Evolutionary conservation across 2,329 filamentous ascomycete species (phyloP), one percentile per base, ranked within the genome.

Genomic region (Peltaster fructicola): DNA sequence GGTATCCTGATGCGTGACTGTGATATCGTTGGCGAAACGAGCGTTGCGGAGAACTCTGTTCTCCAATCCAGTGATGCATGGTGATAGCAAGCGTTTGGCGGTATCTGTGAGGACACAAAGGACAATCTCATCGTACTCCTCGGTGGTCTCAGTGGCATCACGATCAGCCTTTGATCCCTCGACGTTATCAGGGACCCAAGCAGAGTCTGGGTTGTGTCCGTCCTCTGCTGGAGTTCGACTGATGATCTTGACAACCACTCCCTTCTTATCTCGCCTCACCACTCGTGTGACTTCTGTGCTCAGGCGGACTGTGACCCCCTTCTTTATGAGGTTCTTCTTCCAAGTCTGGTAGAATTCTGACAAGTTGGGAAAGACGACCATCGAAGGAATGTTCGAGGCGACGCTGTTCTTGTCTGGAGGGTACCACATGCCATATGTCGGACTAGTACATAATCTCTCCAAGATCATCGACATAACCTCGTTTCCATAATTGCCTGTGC

Each of bases 401-500:
- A 61, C 47, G 27, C 53, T 61, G 22, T 44, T 40, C 37, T 57
- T 54, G 36, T 61, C 58, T 7, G 51, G 46, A 2, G 61, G 56
- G 35, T 64, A 66, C 63, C 63, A 68, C 61, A 68, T 65, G 21
- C 63, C 63, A 30, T 65, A 65, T 2, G 63, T 67, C 0, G 62
- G 61, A 34, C 56, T 61, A 2, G 57, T 61, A 36, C 49, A 56
- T 1, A 62, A 44, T 7, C 58, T 37, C 34, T 62, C 58, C 8
- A 81, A 54, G 16, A 81, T 69, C 13, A 73, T 71, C 20, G 63
- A 65, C 0, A 74, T 68, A 0, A 81, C 73, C 33, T 78, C 68
- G 0, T 73, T 67, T 0, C 74, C 75, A 38, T 77, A 71, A 36
- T 81, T 81, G 2, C 75, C 73, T 5, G 75, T 80, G 1, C 75